Evolutionary conservation across 805 yeast species (phyloP).

Genomic region (Teunomyces stri): DNA sequence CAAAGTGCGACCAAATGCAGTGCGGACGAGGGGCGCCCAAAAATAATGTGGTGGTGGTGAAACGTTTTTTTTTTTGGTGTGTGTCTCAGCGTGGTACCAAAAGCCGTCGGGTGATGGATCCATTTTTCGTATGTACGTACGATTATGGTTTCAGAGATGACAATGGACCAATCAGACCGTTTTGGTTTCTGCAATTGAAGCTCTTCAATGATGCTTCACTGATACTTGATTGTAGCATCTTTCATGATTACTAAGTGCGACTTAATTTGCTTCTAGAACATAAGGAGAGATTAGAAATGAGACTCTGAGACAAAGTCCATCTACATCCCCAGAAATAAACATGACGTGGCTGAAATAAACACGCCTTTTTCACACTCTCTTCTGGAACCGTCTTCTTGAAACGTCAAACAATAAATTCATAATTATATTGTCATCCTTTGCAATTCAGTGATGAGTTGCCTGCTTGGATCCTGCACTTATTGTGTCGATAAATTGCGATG

Average conservation of each 20-base stretch:
- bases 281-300: background rate
- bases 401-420: no score
- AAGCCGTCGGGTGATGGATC: background rate
- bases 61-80: background rate
- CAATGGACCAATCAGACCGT: no score
- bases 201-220: no score
- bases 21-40: background rate
- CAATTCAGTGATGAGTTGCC: no score
- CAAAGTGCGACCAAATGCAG: background rate
- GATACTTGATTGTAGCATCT: no score
- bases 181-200: no score
- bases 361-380: no score
- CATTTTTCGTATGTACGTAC: background rate
- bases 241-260: background rate
- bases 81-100: background rate
- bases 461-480: background rate
- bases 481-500: background rate
- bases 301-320: background rate
- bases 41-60: background rate
- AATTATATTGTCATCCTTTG: no score
- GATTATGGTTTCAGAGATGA: no score
- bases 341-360: no score
- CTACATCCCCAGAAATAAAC: no score
- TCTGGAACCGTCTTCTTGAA: no score
- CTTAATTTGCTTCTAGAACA: background rate